These are phyloP conservation scores for Trametes meyenii DNA, from an alignment of 768 basidiomycete genomes.

Conservation along the genomic window DNA sequence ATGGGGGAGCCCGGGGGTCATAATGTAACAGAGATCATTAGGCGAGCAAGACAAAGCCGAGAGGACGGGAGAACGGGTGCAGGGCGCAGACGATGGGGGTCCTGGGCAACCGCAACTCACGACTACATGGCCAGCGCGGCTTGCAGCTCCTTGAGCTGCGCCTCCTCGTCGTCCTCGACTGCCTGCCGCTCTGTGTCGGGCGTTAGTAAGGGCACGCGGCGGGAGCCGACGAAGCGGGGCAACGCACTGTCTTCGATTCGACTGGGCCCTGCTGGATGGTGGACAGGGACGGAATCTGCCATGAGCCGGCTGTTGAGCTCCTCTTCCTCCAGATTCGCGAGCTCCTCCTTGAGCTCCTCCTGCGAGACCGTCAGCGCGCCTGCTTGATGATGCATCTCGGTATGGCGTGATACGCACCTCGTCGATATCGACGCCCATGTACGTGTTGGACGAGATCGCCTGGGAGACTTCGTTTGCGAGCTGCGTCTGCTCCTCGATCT, in stretches of 20 bases:
- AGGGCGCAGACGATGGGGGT: not conserved
- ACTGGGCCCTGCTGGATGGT: constrained; percentile 69
- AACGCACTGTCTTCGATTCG: constrained; percentile 53
- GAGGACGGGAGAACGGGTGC: not conserved
- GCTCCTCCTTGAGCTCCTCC: constrained; percentile 78
- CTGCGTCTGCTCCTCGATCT: constrained; percentile 88
- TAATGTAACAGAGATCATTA: constrained; percentile 30
- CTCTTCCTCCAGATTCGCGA: constrained; percentile 88
- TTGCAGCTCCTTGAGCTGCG: constrained; percentile 85
- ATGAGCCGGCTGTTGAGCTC: constrained; percentile 81
- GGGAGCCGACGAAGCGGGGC: not conserved
- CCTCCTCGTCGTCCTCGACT: constrained; percentile 90
- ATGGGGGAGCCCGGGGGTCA: constrained; percentile 16
- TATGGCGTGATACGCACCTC: constrained; percentile 54
- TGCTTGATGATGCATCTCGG: too few species aligned
- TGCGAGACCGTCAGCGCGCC: constrained; percentile 34
- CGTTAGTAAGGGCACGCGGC: not conserved
- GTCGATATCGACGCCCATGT: constrained; percentile 60
- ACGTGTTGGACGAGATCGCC: constrained; percentile 74
- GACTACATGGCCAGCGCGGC: constrained; percentile 79
- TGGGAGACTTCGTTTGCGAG: constrained; percentile 92
- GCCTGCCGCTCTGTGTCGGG: constrained; percentile 40
- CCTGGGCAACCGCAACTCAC: not conserved
- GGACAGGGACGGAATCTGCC: constrained; percentile 88
- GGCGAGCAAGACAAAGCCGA: constrained; percentile 6